These are phyloP conservation scores for Mycogone perniciosa DNA, from an alignment of 2,329 filamentous ascomycete species.

Conservation along the genomic window DNA sequence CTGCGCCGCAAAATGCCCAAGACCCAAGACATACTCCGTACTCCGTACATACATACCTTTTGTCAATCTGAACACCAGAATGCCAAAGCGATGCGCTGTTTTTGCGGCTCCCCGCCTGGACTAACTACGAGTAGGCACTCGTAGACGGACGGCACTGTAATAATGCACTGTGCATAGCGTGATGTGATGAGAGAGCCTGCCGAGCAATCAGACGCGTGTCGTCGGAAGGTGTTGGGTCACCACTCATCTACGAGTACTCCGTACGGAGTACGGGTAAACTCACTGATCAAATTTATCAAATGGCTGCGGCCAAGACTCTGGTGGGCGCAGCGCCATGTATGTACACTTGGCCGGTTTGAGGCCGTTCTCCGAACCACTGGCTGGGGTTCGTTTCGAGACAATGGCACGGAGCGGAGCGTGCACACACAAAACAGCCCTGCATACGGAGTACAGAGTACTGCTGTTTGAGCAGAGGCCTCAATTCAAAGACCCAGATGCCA, in stretches of 20 bases:
- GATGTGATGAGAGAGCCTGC: no score
- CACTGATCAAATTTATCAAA: not conserved
- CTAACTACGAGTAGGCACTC: no score
- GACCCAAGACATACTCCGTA: not conserved
- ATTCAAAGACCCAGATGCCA: conserved; percentile 17
- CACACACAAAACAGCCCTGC: conserved; percentile 16
- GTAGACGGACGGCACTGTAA: not conserved
- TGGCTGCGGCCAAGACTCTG: conserved; percentile 2
- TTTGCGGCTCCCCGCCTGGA: not conserved
- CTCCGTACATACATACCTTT: not conserved
- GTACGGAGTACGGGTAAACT: no score
- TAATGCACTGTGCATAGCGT: not conserved
- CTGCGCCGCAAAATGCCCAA: conserved; percentile 3
- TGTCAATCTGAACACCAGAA: not conserved
- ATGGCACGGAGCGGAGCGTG: not conserved
- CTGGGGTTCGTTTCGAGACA: conserved; percentile 16
- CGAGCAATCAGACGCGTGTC: conserved; percentile 12
- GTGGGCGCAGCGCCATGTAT: not conserved
- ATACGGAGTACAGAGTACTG: conserved; percentile 2
- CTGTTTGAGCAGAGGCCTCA: no score
- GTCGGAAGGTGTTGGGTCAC: conserved; percentile 11
- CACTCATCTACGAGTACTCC: conserved; percentile 2
- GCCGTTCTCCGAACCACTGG: conserved; percentile 22
- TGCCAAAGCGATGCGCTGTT: not conserved
- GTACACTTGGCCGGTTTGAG: conserved; percentile 25